Conservation (phyloP, 2,329 filamentous ascomycete species). For the Beauveria pseudobassiana region DNA sequence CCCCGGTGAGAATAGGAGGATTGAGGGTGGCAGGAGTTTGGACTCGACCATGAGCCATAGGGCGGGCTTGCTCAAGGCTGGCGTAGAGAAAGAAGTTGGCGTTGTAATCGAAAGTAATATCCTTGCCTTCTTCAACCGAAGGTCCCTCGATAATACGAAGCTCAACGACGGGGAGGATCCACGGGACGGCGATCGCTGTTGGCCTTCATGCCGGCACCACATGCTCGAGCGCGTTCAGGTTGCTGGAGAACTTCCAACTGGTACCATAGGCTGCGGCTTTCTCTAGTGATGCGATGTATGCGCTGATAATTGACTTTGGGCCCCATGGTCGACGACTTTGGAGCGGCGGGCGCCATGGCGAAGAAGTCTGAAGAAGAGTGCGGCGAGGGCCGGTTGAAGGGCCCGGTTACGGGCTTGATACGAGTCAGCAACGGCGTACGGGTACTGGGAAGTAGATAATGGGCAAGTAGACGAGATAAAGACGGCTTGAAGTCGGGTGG, state of each 20-base stretch:
- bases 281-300: conserved; percentile 49
- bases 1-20: conserved; percentile 83
- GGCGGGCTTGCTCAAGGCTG: conserved; percentile 78
- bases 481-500: neutral
- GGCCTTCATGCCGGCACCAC: conserved; percentile 82
- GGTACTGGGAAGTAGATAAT: too few species aligned
- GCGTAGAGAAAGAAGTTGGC: conserved; percentile 97
- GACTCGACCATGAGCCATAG: conserved; percentile 73
- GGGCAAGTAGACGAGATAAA: neutral
- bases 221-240: conserved; percentile 87
- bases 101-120: conserved; percentile 85
- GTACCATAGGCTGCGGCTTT: conserved; percentile 74
- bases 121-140: conserved; percentile 51
- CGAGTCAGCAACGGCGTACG: neutral
- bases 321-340: conserved; percentile 23
- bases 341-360: conserved; percentile 21
- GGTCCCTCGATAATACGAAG: conserved; percentile 74
- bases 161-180: conserved; percentile 90
- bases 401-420: conserved; percentile 1
- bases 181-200: conserved; percentile 75
- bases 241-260: conserved; percentile 83
- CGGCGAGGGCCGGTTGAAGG: neutral
- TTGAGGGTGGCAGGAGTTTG: conserved; percentile 59
- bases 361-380: neutral
- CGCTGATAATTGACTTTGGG: conserved; percentile 38